These are phyloP conservation scores for Tilletia walkeri DNA, from an alignment of 1,284 basidiomycete species.

Conservation along the genomic window DNA sequence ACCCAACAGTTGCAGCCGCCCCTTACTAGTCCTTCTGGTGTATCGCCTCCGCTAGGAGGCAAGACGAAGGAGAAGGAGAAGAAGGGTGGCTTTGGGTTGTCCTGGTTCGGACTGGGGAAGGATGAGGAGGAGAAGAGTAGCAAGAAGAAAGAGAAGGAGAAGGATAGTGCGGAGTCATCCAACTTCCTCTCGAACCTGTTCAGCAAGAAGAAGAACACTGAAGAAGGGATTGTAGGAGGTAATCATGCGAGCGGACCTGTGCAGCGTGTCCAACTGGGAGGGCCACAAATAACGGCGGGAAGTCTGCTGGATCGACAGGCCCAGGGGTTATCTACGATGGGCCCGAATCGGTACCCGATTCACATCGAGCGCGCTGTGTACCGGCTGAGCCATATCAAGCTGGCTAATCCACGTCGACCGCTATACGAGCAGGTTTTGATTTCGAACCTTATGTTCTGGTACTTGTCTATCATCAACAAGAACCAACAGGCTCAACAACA, in stretches of 20 bases:
- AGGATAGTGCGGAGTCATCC: slow-evolving; percentile 31
- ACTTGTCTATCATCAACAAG: slow-evolving; percentile 92
- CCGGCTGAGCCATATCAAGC: slow-evolving; percentile 92
- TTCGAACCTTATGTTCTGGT: slow-evolving; percentile 99
- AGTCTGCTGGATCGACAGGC: slow-evolving; percentile 37
- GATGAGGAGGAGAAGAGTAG: slow-evolving; percentile 46
- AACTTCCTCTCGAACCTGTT: slow-evolving; percentile 49
- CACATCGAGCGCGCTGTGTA: slow-evolving; percentile 98
- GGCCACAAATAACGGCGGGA: slow-evolving; percentile 37
- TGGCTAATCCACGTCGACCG: slow-evolving; percentile 91
- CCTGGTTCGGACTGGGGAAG: slow-evolving; percentile 51
- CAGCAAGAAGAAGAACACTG: slow-evolving; percentile 46
- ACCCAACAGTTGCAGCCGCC: not conserved
- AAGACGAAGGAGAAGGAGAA: slow-evolving; percentile 46
- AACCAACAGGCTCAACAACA: slow-evolving; percentile 26
- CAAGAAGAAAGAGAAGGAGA: slow-evolving; percentile 38
- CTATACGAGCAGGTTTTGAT: slow-evolving; percentile 98
- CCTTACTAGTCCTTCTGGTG: not conserved
- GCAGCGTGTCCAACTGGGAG: not conserved
- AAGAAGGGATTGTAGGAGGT: slow-evolving; percentile 21
- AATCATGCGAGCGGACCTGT: not conserved
- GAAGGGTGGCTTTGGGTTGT: slow-evolving; percentile 44
- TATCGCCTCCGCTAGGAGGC: not conserved
- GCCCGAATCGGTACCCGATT: slow-evolving; percentile 78
- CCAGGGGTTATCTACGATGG: slow-evolving; percentile 58